Base-by-base conservation (phyloP, 1,284 basidiomycete genomes). In the Pascua guehoae region DNA sequence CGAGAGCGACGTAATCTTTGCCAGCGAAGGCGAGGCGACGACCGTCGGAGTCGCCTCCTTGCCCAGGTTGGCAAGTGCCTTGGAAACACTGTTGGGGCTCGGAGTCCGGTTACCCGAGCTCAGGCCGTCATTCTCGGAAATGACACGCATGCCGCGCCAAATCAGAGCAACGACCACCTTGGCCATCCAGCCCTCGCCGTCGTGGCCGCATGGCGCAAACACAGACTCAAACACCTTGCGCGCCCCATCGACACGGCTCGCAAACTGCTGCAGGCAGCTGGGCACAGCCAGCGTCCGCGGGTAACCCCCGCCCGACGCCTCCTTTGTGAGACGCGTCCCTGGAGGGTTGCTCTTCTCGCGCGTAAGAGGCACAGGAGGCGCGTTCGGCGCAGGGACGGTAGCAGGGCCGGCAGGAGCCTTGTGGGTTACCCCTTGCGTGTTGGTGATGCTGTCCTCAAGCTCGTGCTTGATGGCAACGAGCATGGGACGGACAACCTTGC, bases 141-240 rank as follows among this genome's bases (percentile, higher is more conserved):
- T 64, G 39, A 70, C 54, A 58, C 73, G 70, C 69, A 79, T 74
- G 12, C 74, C 77, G 48, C 73, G 73, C 77, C 77, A 79, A 41
- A 75, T 67, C 7, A 74, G 68, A 5, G 76, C 66, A 11, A 78
- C 76, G 38, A 76, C 67, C 9, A 79, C 68, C 37, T 74, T 74
- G 18, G 76, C 75, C 16, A 75, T 64, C 77, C 77, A 79, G 10
- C 71, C 74, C 63, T 79, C 76, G 40, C 77, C 77, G 49, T 76
- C 76, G 41, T 77, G 74, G 37, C 65, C 64, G 59, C 76, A 77
- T 1, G 73, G 72, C 32, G 60, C 66, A 11, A 73, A 71, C 45
- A 79, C 62, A 49, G 67, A 52, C 50, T 76, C 74, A 37, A 79
- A 67, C 9, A 69, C 72, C 53, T 71, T 72, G 46, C 72, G 68